Base-by-base conservation (phyloP, 1,284 basidiomycete genomes). In the Vanrija sp. region DNA sequence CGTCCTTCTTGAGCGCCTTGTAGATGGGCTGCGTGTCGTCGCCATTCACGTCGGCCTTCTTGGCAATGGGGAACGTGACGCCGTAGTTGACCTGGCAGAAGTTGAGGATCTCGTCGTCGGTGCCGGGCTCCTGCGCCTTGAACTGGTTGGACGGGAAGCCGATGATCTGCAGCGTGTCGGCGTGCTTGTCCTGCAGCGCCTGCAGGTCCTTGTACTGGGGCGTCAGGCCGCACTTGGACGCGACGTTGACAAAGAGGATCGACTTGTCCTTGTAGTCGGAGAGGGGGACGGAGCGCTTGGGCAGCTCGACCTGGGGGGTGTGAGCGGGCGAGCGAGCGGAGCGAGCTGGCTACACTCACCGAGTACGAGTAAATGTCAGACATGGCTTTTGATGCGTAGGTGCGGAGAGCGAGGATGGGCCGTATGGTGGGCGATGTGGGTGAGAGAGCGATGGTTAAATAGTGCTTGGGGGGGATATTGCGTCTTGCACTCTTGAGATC, bases 121-220 rank as follows among this genome's bases (percentile, higher is more conserved):
- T 79, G 25, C 81, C 85, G 0, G 88, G 88, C 66, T 92, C 89
- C 75, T 92, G 88, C 2, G 82, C 67, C 42, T 70, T 72, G 65
- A 78, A 76, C 79, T 93, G 91, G 73, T 95, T 94, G 78, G 85
- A 93, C 27, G 91, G 91, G 80, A 94, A 94, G 2, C 92, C 91
- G 53, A 95, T 80, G 63, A 94, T 83, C 55, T 85, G 79, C 50
- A 95, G 81, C 16, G 80, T 87, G 56, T 82, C 79, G 63, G 86
- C 85, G 79, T 92, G 86, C 74, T 91, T 89, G 62, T 92, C 84
- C 74, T 93, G 84, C 35, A 96, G 77, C 7, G 78, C 79, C 76
- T 96, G 88, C 19, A 96, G 82, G 60, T 88, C 88, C 69, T 83
- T 86, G 77, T 93, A 93, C 74, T 95, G 91, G 9, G 88, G 86